Evolutionary conservation across 768 basidiomycete species (phyloP), one percentile per base, ranked within the genome.

Genomic region (Mycena floridula): DNA sequence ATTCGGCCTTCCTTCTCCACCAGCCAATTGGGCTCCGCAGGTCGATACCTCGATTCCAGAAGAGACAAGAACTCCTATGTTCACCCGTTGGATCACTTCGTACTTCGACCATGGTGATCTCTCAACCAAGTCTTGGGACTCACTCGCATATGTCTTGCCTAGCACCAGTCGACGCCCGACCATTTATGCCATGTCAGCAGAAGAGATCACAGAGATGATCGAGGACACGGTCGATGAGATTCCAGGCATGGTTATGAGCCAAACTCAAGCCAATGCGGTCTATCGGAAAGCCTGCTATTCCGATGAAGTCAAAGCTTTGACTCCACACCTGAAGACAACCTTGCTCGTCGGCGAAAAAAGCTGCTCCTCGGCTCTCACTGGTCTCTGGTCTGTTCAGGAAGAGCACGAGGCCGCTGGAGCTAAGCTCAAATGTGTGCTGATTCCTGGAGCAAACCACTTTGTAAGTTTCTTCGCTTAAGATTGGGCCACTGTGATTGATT

Each of bases 81-180:
- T 61, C 43, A 43, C 40, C 13, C 58, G 59, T 28, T 65, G 63
- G 60, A 37, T 60, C 15, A 62, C 60, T 0, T 40, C 51, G 1
- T 68, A 66, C 48, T 67, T 61, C 49, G 48, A 64, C 15, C 64
- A 69, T 37, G 50, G 52, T 37, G 57, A 63, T 37, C 42, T 64
- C 22, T 40, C 54, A 2, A 48, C 54, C 12, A 53, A 54, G 2
- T 53, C 61, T 45, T 45, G 50, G 3, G 50, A 57, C 46, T 25
- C 45, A 0, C 60, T 66, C 8, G 44, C 46, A 2, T 59, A 54
- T 46, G 52, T 61, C 18, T 6, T 61, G 11, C 56, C 61, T 1
- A 44, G 54, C 4, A 27, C 48, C 3, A 44, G 37, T 18, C 54
- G 43, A 5, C 28, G 50, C 8, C 62, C 62, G 7, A 58, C 56